Percentiles rank a stretch among this genome's conserved stretches.
These are phyloP conservation scores for Tinospora cordifolia DNA, from an alignment of 164 flowering plant species.

Conservation along the genomic window DNA sequence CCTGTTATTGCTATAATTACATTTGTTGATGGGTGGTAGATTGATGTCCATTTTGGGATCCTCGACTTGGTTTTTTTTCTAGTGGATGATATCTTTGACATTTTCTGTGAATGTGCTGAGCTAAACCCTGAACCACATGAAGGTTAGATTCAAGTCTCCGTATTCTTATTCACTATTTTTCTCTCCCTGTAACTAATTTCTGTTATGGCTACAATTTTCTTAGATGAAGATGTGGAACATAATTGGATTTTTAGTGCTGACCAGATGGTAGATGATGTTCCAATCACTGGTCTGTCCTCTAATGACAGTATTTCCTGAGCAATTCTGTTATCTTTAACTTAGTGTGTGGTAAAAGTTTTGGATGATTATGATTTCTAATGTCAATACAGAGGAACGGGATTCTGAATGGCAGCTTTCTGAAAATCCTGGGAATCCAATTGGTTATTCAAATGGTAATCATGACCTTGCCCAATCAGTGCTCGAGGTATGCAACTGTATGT, in stretches of 20 bases:
- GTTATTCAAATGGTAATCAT: conserved; percentile 72
- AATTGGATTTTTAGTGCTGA: conserved; percentile 84
- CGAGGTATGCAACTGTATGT: conserved; percentile 41
- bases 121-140: conserved; percentile 77
- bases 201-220: conserved; percentile 12
- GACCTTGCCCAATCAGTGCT: conserved; percentile 58
- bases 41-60: not conserved
- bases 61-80: conserved; percentile 15
- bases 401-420: conserved; percentile 41
- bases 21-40: not conserved
- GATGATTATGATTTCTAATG: not conserved
- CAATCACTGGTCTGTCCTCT: conserved; percentile 22
- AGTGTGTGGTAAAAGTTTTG: not conserved
- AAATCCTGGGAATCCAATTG: conserved; percentile 47
- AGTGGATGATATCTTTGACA: conserved; percentile 75
- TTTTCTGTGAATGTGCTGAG: conserved; percentile 89
- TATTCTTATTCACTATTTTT: not conserved
- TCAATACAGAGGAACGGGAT: conserved; percentile 32
- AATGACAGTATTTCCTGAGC: not conserved
- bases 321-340: not conserved
- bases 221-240: conserved; percentile 55
- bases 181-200: not conserved
- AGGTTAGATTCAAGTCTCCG: conserved; percentile 32
- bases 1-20: not conserved
- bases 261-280: conserved; percentile 36